Conservation (phyloP, 2,329 filamentous ascomycete species). For the Lasiodiplodia gonubiensis region DNA sequence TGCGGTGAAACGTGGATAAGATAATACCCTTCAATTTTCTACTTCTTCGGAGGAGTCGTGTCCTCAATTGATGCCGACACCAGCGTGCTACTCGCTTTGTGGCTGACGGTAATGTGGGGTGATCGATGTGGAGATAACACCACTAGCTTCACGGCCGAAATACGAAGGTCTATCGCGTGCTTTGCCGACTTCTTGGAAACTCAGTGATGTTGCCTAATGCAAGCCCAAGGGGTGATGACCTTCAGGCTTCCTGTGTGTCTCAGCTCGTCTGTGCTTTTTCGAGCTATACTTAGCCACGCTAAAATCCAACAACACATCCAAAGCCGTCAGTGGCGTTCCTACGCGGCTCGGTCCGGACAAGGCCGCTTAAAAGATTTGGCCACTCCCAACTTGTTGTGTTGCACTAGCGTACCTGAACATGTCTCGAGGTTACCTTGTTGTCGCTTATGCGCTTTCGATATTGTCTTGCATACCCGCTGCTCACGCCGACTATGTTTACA, state of each 20-base stretch:
- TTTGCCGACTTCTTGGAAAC: no score
- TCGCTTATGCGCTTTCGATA: background rate
- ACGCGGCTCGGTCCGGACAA: background rate
- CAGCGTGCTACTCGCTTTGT: no score
- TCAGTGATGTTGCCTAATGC: no score
- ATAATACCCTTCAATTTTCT: no score
- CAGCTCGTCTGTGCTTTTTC: background rate
- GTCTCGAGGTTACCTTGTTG: background rate
- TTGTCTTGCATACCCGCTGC: background rate
- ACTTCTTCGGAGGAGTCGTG: no score
- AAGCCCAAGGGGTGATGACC: no score
- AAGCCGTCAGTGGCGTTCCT: background rate
- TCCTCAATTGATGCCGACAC: no score
- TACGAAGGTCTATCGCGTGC: no score
- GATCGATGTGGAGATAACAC: background rate
- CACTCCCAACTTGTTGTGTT: background rate
- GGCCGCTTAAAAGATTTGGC: background rate
- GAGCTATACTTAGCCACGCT: constrained; percentile 2
- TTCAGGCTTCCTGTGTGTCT: background rate
- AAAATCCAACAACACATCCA: background rate
- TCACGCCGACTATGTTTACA: background rate
- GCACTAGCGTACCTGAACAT: background rate
- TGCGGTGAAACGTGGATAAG: background rate
- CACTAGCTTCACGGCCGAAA: no score
- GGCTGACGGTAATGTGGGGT: background rate